These are phyloP conservation scores for Aethionema arabicum DNA, from an alignment of 345 rosid species.

Conservation along the genomic window DNA sequence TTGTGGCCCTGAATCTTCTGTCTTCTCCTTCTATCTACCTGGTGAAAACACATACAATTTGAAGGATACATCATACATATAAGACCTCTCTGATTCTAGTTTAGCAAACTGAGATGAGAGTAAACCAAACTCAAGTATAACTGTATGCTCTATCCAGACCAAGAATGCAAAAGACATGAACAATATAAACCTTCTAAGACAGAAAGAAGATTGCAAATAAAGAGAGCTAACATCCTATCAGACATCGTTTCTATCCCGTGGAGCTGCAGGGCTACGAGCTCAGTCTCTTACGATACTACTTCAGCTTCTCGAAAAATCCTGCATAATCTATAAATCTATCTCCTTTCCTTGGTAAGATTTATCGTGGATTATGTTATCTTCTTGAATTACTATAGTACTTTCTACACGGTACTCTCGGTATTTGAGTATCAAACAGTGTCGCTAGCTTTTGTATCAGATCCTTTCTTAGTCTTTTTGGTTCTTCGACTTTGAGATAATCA, in stretches of 20 bases:
- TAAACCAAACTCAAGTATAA: too few relatives aligned
- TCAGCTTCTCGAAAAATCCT: neutral
- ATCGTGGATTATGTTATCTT: too few relatives aligned
- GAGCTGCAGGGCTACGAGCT: neutral
- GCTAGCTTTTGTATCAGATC: constrained; percentile 6
- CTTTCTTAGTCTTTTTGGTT: neutral
- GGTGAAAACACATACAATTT: too few relatives aligned
- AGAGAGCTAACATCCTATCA: too few relatives aligned
- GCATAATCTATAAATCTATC: neutral
- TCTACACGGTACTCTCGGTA: neutral
- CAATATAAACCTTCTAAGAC: too few relatives aligned
- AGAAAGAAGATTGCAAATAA: too few relatives aligned
- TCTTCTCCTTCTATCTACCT: neutral
- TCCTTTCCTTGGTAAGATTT: neutral
- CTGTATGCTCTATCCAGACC: too few relatives aligned
- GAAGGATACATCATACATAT: too few relatives aligned
- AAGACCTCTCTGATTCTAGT: too few relatives aligned
- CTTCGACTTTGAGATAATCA: neutral
- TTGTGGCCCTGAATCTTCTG: neutral
- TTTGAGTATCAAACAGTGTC: neutral
- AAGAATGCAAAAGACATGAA: too few relatives aligned
- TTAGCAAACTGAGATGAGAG: too few relatives aligned
- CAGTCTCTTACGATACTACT: neutral
- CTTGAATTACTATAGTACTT: too few relatives aligned
- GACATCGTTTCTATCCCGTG: neutral